A percentile compares a stretch with the other conserved stretches of the same genome.
These are phyloP conservation scores for Luffa aegyptiaca DNA, from an alignment of 306 rosid genomes.

Conservation along the genomic window DNA sequence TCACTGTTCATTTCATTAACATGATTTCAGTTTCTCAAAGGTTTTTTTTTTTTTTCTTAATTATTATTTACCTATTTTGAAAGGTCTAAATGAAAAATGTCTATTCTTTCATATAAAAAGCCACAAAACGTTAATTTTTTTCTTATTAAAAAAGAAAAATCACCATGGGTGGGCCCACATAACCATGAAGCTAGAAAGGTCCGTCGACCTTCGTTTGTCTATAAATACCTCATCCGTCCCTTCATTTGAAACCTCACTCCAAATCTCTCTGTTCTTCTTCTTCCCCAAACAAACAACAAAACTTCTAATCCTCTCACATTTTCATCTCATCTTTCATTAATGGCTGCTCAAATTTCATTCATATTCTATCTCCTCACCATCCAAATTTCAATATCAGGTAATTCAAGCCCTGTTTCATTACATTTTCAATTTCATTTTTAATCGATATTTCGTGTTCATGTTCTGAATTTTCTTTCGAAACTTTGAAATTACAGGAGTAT, in stretches of 20 bases:
- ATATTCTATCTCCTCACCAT: not conserved
- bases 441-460: not conserved
- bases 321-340: not conserved
- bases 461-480: not conserved
- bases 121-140: not conserved
- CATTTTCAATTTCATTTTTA: not conserved
- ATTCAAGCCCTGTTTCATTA: not conserved
- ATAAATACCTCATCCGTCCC: not conserved
- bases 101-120: no score
- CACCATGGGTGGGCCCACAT: not conserved
- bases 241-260: not conserved
- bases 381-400: not conserved
- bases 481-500: slow-evolving; percentile 27
- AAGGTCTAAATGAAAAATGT: no score
- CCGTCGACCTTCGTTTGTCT: not conserved
- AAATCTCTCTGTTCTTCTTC: not conserved
- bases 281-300: not conserved
- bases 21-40: no score
- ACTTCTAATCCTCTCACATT: not conserved
- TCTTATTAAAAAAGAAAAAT: not conserved
- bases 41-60: no score
- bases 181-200: not conserved
- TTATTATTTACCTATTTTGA: no score
- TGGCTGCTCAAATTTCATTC: not conserved
- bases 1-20: no score